Conservation (phyloP, 371 early-diverging fungal genomes). For the Mortierella sp. region DNA sequence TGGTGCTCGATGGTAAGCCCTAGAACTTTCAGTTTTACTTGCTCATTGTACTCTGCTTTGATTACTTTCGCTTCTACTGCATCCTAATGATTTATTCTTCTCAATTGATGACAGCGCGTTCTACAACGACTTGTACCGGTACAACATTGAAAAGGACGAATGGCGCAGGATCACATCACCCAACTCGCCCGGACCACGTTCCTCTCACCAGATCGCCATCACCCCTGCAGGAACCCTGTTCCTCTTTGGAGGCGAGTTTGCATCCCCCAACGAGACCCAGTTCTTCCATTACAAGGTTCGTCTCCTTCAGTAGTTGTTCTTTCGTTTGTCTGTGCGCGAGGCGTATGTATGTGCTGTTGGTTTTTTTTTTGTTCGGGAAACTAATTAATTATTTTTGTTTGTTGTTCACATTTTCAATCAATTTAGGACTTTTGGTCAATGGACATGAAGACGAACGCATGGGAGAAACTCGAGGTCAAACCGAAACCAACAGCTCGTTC, state of each 20-base stretch:
- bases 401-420: not conserved
- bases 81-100: not conserved
- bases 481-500: constrained; percentile 59
- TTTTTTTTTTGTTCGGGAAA: not conserved
- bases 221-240: constrained; percentile 68
- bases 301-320: not conserved
- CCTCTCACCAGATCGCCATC: constrained; percentile 71
- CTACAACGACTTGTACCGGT: constrained; percentile 61
- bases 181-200: constrained; percentile 71
- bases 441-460: constrained; percentile 69
- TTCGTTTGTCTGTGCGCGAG: not conserved
- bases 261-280: constrained; percentile 68
- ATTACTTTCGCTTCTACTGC: too few species aligned
- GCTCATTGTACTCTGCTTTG: not conserved
- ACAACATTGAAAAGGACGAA: constrained; percentile 72
- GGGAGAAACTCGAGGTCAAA: constrained; percentile 73
- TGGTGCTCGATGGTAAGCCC: constrained; percentile 59
- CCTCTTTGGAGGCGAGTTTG: constrained; percentile 73
- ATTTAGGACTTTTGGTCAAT: constrained; percentile 72
- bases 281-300: constrained; percentile 71
- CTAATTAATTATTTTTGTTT: not conserved
- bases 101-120: constrained; percentile 37
- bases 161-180: constrained; percentile 71
- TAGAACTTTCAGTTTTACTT: not conserved
- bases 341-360: not conserved